Evolutionary conservation across 306 rosid species (phyloP).

Genomic region (Luffa acutangula): DNA sequence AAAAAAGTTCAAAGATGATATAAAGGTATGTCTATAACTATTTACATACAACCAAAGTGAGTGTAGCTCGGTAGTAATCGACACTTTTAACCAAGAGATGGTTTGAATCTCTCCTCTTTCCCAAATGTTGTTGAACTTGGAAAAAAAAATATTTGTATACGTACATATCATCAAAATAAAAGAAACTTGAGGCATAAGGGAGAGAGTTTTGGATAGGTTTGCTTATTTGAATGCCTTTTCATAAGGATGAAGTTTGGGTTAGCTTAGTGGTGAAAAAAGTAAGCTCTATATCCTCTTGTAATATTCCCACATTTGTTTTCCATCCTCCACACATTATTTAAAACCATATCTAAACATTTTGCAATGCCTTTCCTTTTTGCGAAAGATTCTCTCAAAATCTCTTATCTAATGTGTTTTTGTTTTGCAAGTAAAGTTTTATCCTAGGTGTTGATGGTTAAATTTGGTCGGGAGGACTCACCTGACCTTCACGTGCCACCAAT

Average conservation of each 20-base stretch:
- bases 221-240: neutral
- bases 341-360: neutral
- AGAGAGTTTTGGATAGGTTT: neutral
- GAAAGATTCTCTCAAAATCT: neutral
- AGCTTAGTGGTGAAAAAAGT: neutral
- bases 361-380: neutral
- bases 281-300: neutral
- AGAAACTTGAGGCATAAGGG: neutral
- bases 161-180: too few species aligned
- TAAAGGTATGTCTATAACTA: neutral
- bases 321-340: neutral
- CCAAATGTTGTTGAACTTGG: too few species aligned
- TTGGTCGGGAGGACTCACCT: too few species aligned
- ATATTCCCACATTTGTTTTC: neutral
- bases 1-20: too few species aligned
- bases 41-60: too few species aligned
- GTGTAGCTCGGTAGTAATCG: too few species aligned
- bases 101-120: too few species aligned
- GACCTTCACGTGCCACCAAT: too few species aligned
- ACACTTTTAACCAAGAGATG: too few species aligned
- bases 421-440: neutral
- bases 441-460: too few species aligned
- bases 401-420: neutral
- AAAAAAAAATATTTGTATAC: too few species aligned
- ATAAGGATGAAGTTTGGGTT: neutral